phyloP scores from a whole-genome alignment of 331 rosid species.

The Malus hybrid region DNA sequence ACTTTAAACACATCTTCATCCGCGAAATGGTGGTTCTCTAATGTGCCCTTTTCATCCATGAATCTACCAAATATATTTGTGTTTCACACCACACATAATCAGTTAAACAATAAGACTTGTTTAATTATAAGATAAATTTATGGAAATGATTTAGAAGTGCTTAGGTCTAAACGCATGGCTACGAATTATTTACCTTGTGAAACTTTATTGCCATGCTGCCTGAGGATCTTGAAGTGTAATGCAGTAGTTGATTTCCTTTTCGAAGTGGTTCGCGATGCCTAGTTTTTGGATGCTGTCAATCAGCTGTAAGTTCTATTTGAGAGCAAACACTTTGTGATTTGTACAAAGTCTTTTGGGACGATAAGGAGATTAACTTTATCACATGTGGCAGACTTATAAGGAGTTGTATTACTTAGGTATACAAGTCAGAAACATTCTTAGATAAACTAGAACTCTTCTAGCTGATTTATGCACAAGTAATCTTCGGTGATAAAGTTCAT shows the following conservation, averaged over 20 bases:
- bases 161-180: too few relatives aligned
- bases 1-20: slow-evolving; percentile 52
- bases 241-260: slow-evolving; percentile 33
- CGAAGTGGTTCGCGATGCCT: slow-evolving; percentile 35
- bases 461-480: too few relatives aligned
- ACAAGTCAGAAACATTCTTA: too few relatives aligned
- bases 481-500: too few relatives aligned
- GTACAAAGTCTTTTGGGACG: too few relatives aligned
- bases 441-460: too few relatives aligned
- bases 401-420: too few relatives aligned
- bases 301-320: slow-evolving; percentile 4
- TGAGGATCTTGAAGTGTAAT: slow-evolving; percentile 38
- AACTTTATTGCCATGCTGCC: slow-evolving; percentile 44
- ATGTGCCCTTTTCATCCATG: slow-evolving; percentile 13
- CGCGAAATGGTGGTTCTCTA: background rate
- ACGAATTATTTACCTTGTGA: slow-evolving; percentile 20
- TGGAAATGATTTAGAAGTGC: background rate
- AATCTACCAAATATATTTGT: slow-evolving; percentile 27
- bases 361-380: too few relatives aligned
- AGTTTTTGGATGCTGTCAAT: slow-evolving; percentile 35
- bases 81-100: background rate
- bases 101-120: background rate
- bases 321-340: too few relatives aligned
- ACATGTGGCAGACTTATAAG: too few relatives aligned
- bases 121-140: background rate